These are phyloP conservation scores for Exophiala xenobiotica DNA, from an alignment of 2,329 filamentous ascomycete species.

Conservation along the genomic window DNA sequence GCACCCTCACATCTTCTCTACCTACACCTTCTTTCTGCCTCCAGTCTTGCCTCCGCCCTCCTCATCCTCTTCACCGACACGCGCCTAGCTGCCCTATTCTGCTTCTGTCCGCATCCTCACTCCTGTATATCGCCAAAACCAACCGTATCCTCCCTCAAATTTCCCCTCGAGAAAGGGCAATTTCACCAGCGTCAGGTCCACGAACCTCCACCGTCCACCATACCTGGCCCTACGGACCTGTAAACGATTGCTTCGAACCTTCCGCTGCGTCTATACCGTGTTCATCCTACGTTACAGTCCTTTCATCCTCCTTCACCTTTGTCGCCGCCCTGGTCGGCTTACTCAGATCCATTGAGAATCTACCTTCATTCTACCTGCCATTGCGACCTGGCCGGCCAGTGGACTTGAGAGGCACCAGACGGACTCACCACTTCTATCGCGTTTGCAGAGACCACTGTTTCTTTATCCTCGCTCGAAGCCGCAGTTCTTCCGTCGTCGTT, in stretches of 20 bases:
- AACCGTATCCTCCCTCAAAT: conserved; percentile 17
- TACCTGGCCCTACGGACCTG: not conserved
- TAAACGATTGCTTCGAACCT: not conserved
- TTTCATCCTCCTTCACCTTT: not conserved
- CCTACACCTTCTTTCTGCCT: conserved; percentile 5
- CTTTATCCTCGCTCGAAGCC: conserved; percentile 2
- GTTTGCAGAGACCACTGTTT: not conserved
- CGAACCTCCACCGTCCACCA: not conserved
- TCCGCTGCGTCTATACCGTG: conserved; percentile 2
- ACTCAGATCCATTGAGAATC: conserved; percentile 16
- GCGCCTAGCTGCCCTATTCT: conserved; percentile 22
- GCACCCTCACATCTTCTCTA: conserved; percentile 21
- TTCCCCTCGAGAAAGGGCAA: conserved; percentile 6
- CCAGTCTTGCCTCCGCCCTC: conserved; percentile 16
- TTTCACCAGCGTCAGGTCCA: conserved; percentile 9
- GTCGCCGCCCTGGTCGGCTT: conserved; percentile 17
- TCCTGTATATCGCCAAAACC: conserved; percentile 24
- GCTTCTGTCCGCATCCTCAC: conserved; percentile 24
- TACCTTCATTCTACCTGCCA: not conserved
- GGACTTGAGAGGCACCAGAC: not conserved
- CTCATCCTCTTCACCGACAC: conserved; percentile 17
- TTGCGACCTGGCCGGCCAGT: conserved; percentile 8
- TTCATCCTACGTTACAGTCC: not conserved
- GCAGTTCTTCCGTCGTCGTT: not conserved
- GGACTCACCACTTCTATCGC: not conserved